Conservation (phyloP, 371 early-diverging fungal species). For the Lichtheimia ornata region DNA sequence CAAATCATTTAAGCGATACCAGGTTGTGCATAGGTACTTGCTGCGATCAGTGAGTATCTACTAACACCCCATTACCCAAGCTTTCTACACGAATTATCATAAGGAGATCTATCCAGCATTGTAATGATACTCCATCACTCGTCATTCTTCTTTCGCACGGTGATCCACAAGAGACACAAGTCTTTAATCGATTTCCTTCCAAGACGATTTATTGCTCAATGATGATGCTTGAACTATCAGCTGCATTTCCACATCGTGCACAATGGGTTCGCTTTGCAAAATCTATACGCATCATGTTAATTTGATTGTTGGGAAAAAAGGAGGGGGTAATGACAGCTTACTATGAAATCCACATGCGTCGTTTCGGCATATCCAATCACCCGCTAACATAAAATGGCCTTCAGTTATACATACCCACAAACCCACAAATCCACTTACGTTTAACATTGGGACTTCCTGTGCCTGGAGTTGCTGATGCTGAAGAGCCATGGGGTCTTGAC, state of each 20-base stretch:
- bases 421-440: constrained; percentile 10
- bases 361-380: constrained; percentile 19
- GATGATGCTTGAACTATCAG: not conserved
- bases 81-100: too few species aligned
- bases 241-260: constrained; percentile 9
- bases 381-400: not conserved
- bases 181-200: too few species aligned
- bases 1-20: too few species aligned
- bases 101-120: too few species aligned
- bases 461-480: not conserved
- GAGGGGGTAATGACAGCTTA: not conserved
- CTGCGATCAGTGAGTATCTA: too few species aligned
- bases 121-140: too few species aligned
- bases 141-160: too few species aligned
- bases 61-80: too few species aligned
- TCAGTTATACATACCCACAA: not conserved
- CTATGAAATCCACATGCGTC: constrained; percentile 18
- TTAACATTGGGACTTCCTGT: constrained; percentile 9
- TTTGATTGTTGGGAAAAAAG: not conserved
- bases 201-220: too few species aligned
- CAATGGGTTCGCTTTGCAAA: constrained; percentile 20
- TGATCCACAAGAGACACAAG: too few species aligned
- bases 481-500: constrained; percentile 7
- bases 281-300: not conserved
- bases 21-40: too few species aligned